These are phyloP conservation scores for Ceratocystis albifundus DNA, from an alignment of 2,329 filamentous ascomycete species.

Conservation along the genomic window DNA sequence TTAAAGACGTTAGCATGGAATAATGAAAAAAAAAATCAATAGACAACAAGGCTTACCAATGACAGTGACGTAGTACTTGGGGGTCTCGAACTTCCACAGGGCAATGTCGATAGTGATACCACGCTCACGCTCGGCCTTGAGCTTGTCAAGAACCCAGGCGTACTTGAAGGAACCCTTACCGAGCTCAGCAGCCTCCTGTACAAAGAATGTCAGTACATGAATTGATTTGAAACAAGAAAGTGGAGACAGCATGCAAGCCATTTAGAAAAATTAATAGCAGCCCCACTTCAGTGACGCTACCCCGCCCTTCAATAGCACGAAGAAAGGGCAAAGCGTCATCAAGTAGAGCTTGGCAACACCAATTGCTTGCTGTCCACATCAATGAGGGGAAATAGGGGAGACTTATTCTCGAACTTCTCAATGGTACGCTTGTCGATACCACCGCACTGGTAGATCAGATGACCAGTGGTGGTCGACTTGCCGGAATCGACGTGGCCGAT, in stretches of 20 bases:
- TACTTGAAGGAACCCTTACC: conserved; percentile 99
- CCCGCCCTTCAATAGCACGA: not conserved
- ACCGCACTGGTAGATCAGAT: conserved; percentile 99
- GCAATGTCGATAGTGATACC: conserved; percentile 99
- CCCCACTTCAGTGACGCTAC: not conserved
- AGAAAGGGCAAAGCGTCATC: not conserved
- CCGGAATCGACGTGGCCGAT: conserved; percentile 99
- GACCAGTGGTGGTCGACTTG: conserved; percentile 89
- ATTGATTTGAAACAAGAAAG: conserved; percentile 7
- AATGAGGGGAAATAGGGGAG: conserved; percentile 15
- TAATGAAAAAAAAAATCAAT: not conserved
- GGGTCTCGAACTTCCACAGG: conserved; percentile 99
- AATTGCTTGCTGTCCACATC: not conserved
- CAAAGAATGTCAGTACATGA: conserved; percentile 23
- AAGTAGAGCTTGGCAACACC: not conserved
- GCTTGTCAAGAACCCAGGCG: conserved; percentile 99
- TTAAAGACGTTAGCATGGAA: conserved; percentile 9
- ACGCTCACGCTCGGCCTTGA: conserved; percentile 99
- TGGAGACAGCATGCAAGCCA: conserved; percentile 11
- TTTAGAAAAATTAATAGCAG: not conserved
- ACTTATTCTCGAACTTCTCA: conserved; percentile 99
- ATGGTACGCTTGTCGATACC: conserved; percentile 99
- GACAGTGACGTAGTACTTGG: conserved; percentile 95
- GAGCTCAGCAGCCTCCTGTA: conserved; percentile 92
- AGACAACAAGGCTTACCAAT: conserved; percentile 55